Conservation (phyloP, 140 eudicot genomes). For the Senecio squalidus region DNA sequence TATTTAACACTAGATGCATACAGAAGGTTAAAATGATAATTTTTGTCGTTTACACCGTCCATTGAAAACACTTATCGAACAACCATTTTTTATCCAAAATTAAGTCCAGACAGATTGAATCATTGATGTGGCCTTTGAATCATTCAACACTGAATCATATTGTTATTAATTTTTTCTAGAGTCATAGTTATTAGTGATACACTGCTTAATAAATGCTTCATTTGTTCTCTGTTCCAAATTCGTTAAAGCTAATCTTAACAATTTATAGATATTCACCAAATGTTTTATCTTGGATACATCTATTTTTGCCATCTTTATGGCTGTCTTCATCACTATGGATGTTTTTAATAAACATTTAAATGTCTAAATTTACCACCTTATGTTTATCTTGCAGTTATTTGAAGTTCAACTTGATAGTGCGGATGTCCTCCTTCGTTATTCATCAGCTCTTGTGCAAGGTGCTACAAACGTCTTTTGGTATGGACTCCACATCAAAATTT, state of each 20-base stretch:
- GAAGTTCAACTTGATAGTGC: conserved; percentile 81
- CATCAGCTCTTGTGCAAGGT: conserved; percentile 96
- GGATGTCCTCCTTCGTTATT: conserved; percentile 82
- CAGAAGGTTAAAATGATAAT: background rate
- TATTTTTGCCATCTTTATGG: background rate
- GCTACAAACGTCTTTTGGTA: conserved; percentile 96
- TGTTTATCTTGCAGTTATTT: conserved; percentile 58
- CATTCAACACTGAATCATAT: background rate
- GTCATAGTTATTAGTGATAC: background rate
- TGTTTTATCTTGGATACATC: background rate
- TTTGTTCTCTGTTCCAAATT: background rate
- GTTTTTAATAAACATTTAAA: background rate
- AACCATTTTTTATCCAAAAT: too few relatives aligned
- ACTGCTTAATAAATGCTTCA: background rate
- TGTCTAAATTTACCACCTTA: background rate
- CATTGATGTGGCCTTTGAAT: background rate
- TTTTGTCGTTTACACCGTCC: background rate
- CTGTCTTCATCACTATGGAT: background rate
- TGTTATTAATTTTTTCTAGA: background rate
- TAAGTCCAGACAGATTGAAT: background rate
- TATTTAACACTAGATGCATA: background rate
- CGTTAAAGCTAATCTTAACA: background rate
- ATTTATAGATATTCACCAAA: background rate
- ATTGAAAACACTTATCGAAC: too few relatives aligned
- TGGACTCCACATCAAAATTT: conserved; percentile 11